Base-by-base conservation (phyloP, 1,139 yeast genomes). In the Kurtzmaniella natalensis region DNA sequence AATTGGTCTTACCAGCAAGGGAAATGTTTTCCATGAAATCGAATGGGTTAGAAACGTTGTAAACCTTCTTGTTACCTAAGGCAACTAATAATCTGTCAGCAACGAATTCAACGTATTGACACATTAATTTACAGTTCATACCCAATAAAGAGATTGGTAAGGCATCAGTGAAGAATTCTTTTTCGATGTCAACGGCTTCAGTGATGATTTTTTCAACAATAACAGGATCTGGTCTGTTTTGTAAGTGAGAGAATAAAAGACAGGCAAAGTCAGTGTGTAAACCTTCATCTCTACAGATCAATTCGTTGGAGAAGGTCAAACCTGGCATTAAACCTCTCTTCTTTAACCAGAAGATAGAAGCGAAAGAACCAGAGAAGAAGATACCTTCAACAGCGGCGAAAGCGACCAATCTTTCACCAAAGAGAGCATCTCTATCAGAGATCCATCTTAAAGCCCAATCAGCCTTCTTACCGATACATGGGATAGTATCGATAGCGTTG, bases 361-460 rank as follows among this genome's bases (percentile, higher is more conserved):
- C 98, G 63, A 92, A 92, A 4, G 97, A 88, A 43, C 98, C 97
- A 37, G 94, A 81, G 72, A 92, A 89, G 78, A 92, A 92, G 48
- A 94, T 86, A 69, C 98, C 98, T 70, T 92, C 98, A 41, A 92
- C 96, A 41, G 98, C 98, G 41, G 98, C 98, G 57, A 92, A 92
- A 14, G 98, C 98, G 45, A 94, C 94, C 51, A 92, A 75, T 63
- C 98, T 83, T 72, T 92, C 97, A 48, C 81, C 96, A 55, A 85
- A 92, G 46, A 89, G 73, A 14, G 96, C 94, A 37, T 82, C 81
- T 23, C 80, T 75, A 57, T 88, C 95, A 43, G 76, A 69, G 56
- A 92, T 92, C 98, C 98, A 92, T 68, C 94, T 78, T 58, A 89
- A 70, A 35, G 97, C 96, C 96, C 97, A 92, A 49, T 88, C 94